phyloP scores from a whole-genome alignment of 2,329 filamentous ascomycete genomes.

The Cordyceps tenuipes region DNA sequence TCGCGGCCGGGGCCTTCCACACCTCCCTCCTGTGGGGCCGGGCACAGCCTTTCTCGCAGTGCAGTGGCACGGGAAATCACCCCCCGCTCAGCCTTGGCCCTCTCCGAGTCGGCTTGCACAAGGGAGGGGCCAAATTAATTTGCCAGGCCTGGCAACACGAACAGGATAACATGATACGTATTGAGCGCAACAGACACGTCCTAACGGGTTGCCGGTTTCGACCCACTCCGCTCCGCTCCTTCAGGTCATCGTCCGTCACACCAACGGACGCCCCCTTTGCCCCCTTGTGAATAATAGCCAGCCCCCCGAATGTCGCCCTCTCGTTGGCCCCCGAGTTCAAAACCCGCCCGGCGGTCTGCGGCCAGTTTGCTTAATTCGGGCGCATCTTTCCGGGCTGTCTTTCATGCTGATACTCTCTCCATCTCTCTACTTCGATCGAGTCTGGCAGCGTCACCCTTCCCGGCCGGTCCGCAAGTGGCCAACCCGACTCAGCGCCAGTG shows the following conservation, averaged over 20 bases:
- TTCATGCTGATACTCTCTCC: too few species aligned
- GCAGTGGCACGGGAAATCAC: not conserved
- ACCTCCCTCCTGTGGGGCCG: slow-evolving; percentile 3
- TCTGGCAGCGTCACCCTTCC: too few species aligned
- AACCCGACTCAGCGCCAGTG: too few species aligned
- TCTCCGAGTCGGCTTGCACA: slow-evolving; percentile 1
- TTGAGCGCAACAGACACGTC: not conserved
- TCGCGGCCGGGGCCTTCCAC: slow-evolving; percentile 7
- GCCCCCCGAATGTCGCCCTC: not conserved
- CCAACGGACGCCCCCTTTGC: not conserved
- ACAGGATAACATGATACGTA: not conserved
- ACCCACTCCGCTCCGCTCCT: slow-evolving; percentile 6
- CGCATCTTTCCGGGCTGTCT: too few species aligned
- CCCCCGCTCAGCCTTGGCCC: not conserved
- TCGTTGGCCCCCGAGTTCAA: not conserved
- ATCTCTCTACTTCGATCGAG: too few species aligned
- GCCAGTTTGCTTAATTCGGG: too few species aligned
- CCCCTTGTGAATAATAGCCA: too few species aligned
- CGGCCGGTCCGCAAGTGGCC: too few species aligned
- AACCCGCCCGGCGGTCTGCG: too few species aligned
- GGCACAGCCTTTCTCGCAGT: slow-evolving; percentile 1
- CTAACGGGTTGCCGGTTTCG: not conserved
- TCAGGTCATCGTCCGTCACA: not conserved
- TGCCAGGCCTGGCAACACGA: not conserved
- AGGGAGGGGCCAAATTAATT: slow-evolving; percentile 1